Evolutionary conservation across 2,329 filamentous ascomycete genomes (phyloP).

Genomic region (Venturia effusa): DNA sequence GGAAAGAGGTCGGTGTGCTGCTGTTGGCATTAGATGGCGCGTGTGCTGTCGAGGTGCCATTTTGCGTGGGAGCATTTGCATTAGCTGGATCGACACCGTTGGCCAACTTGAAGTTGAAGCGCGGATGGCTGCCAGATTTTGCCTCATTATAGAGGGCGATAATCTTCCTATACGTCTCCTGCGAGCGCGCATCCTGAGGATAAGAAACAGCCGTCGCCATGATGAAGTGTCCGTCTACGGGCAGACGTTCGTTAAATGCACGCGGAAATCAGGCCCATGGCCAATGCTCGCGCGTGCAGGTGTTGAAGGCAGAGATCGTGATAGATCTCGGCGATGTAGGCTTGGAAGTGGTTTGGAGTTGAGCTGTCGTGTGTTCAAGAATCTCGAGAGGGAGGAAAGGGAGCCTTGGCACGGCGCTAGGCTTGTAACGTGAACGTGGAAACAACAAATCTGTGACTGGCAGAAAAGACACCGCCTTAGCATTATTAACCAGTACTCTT

Average conservation of each 20-base stretch:
- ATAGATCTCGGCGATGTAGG: neutral
- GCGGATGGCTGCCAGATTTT: neutral
- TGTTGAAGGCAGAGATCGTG: constrained; percentile 3
- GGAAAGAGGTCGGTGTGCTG: neutral
- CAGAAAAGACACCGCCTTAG: neutral
- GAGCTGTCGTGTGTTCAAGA: neutral
- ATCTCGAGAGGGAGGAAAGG: neutral
- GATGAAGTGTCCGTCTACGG: neutral
- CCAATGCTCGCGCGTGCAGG: neutral
- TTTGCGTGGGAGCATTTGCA: neutral
- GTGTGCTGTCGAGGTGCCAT: neutral
- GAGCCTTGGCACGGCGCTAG: neutral
- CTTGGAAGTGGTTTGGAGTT: neutral
- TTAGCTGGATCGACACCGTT: constrained; percentile 5
- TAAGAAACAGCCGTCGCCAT: neutral
- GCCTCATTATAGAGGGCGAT: neutral
- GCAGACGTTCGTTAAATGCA: neutral
- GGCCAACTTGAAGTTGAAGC: neutral
- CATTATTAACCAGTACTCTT: neutral
- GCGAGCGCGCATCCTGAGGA: constrained; percentile 1
- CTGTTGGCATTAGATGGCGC: neutral
- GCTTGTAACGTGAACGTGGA: neutral
- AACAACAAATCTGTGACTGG: neutral
- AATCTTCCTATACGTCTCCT: constrained; percentile 1
- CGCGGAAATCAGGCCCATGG: neutral